Evolutionary conservation across 306 rosid species (phyloP).

Genomic region (Prunus padus): DNA sequence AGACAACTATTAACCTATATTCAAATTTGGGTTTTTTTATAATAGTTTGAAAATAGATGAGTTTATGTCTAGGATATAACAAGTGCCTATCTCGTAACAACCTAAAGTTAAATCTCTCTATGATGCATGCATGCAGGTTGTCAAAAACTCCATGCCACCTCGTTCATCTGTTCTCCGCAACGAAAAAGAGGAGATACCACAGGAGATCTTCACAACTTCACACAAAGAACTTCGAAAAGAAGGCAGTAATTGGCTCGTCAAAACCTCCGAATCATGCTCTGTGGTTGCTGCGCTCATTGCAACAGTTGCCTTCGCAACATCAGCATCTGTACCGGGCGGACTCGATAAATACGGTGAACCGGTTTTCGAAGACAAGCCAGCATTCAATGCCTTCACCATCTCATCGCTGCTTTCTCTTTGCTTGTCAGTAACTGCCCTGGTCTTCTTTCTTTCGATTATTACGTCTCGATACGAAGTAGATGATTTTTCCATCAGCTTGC

Average conservation of each 20-base stretch:
- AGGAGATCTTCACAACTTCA: conserved; percentile 36
- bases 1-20: no score
- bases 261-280: conserved; percentile 57
- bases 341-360: conserved; percentile 31
- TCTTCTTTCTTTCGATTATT: conserved; percentile 43
- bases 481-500: conserved; percentile 37
- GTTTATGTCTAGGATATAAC: no score
- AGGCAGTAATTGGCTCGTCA: conserved; percentile 48
- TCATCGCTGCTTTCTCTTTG: conserved; percentile 29
- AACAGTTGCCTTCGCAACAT: conserved; percentile 45
- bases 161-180: conserved; percentile 36
- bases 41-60: no score
- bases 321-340: conserved; percentile 46
- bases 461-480: conserved; percentile 39
- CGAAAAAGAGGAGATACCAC: conserved; percentile 25
- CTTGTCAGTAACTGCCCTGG: conserved; percentile 30
- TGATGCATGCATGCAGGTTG: conserved; percentile 30
- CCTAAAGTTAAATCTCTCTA: neutral
- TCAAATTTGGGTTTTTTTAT: no score
- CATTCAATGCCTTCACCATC: conserved; percentile 26
- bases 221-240: conserved; percentile 24
- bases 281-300: conserved; percentile 62
- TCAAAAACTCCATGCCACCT: conserved; percentile 33
- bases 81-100: no score
- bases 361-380: conserved; percentile 9